Evolutionary conservation across 148 eudicot genomes (phyloP).

Genomic region (Nyssa sinensis): DNA sequence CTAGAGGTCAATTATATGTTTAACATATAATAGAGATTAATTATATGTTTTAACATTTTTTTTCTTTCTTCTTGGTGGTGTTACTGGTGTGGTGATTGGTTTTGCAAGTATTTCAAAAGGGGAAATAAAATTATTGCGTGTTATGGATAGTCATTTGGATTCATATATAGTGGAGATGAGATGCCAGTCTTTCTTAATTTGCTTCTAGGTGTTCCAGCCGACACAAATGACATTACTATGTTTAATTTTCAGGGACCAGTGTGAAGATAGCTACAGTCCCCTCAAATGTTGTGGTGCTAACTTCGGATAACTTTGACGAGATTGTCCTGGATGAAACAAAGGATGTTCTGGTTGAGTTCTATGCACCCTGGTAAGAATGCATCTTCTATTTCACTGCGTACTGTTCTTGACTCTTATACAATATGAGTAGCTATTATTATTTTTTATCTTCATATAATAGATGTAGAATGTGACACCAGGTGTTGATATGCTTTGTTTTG

Average conservation of each 20-base stretch:
- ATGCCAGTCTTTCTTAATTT: not conserved
- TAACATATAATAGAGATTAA: too few relatives aligned
- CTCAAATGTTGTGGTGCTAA: constrained; percentile 70
- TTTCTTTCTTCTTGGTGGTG: too few relatives aligned
- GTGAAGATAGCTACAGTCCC: constrained; percentile 84
- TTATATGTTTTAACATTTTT: too few relatives aligned
- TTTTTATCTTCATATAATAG: too few relatives aligned
- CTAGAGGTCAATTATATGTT: too few relatives aligned
- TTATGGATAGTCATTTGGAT: not conserved
- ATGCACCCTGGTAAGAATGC: constrained; percentile 85
- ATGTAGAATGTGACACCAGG: not conserved
- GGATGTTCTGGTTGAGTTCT: constrained; percentile 89
- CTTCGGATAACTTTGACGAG: constrained; percentile 78
- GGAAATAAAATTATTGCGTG: not conserved
- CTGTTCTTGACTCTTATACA: not conserved
- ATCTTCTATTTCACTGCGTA: constrained; percentile 3
- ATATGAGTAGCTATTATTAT: too few relatives aligned
- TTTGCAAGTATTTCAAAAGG: not conserved
- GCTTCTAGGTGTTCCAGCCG: too few relatives aligned
- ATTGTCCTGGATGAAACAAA: constrained; percentile 78
- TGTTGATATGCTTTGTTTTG: not conserved
- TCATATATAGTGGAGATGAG: not conserved
- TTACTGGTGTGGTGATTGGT: not conserved
- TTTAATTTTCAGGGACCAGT: constrained; percentile 66
- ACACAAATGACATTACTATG: not conserved